Evolutionary conservation across 2,329 filamentous ascomycete species (phyloP), one percentile per base, ranked within the genome.

Genomic region (Alternaria consortialis): DNA sequence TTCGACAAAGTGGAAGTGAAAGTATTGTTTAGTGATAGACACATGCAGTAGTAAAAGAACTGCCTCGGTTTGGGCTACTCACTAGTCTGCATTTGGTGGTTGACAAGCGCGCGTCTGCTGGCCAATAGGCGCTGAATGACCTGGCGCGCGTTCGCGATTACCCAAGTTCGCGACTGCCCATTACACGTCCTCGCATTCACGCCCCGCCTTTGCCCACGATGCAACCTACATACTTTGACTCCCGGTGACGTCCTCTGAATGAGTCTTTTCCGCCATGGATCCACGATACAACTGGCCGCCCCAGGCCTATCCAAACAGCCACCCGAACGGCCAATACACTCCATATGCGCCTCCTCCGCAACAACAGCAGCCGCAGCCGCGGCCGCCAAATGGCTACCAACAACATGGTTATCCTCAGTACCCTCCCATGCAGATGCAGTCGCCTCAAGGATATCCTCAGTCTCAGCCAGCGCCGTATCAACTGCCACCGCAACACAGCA

Each of bases 221-320:
- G 72, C 52, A 65, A 50, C 65, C 52, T 58, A 47, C 42, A 50
- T 27, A 58, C 17, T 43, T 48, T 55, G 58, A 63, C 56, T 53
- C 51, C 36, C 60, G 65, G 69, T 72, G 68, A 70, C 55, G 2
- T 20, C 20, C 8, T 37, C 43, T 53, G 48, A 27, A 42, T 23
- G 48, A 55, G 15, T 12, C 17, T 46, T 39, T 9, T 23, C 40
- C 13, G 40, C 44, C 46, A 79, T 78, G 76, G 74, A 78, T 50
- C 74, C 74, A 7, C 71, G 72, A n/a, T 76, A 74, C 56, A 73
- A 75, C 66, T 77, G 73, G 69, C 72, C 71, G 52, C 73, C 71
- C 47, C 74, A 70, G 66, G 67, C 59, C 54, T 73, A 74, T 50
- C 52, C 66, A 4, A 73, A 72, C 58, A 65, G 67, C 58, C 73